Evolutionary conservation across 2,329 filamentous ascomycete genomes (phyloP).

Genomic region (Phaeosphaeriaceae sp.): DNA sequence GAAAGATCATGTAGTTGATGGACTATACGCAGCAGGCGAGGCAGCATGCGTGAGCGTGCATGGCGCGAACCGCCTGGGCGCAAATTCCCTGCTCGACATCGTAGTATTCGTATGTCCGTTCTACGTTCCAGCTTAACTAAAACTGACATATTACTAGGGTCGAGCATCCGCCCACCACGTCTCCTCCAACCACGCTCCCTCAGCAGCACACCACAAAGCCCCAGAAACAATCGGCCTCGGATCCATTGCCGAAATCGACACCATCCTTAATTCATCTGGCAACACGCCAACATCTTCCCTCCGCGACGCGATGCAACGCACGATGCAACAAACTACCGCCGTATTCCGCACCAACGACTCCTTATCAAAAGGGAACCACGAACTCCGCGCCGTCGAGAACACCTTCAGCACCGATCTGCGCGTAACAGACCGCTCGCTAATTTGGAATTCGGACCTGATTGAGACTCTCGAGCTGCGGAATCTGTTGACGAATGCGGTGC

Average conservation of each 20-base stretch:
- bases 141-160: conserved; percentile 35
- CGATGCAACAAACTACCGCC: conserved; percentile 56
- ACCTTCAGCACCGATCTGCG: conserved; percentile 46
- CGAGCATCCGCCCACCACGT: conserved; percentile 55
- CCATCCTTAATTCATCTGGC: conserved; percentile 48
- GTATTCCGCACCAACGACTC: conserved; percentile 55
- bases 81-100: conserved; percentile 59
- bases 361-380: conserved; percentile 41
- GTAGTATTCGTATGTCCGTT: conserved; percentile 52
- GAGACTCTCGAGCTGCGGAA: conserved; percentile 58
- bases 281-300: conserved; percentile 48
- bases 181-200: conserved; percentile 48
- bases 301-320: conserved; percentile 53
- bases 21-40: conserved; percentile 58
- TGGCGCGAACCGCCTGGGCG: conserved; percentile 57
- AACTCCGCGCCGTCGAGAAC: conserved; percentile 45
- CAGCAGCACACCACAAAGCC: conserved; percentile 42
- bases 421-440: conserved; percentile 53
- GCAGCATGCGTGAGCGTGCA: conserved; percentile 59
- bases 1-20: conserved; percentile 53
- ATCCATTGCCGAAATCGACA: conserved; percentile 46
- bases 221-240: conserved; percentile 45
- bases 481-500: conserved; percentile 55
- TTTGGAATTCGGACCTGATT: conserved; percentile 59
- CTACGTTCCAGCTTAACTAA: neutral